Conservation (phyloP, 768 basidiomycete species). For the Agaricus subrufescens region DNA sequence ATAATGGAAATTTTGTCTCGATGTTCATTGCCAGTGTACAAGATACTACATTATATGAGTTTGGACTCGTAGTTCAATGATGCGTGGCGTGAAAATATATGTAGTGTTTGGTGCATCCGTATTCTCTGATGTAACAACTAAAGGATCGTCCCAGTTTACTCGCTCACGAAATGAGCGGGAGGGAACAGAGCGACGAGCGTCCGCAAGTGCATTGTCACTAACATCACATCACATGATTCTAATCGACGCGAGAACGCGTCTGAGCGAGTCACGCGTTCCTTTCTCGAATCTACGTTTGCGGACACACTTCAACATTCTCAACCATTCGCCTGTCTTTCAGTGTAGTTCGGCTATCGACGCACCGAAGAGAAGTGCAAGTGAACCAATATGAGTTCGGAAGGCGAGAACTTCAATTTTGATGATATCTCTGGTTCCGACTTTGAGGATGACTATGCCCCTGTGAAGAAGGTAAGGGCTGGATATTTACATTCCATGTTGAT, state of each 20-base stretch:
- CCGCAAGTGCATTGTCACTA: background rate
- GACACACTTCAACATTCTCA: background rate
- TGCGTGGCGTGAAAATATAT: no score
- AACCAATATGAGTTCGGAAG: conserved; percentile 66
- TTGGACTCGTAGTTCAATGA: background rate
- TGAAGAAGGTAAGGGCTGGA: conserved; percentile 42
- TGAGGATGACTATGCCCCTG: conserved; percentile 64
- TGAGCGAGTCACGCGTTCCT: background rate
- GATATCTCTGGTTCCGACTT: conserved; percentile 51
- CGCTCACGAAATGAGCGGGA: no score
- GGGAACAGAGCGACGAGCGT: no score
- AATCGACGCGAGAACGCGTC: conserved; percentile 1
- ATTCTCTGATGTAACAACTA: no score
- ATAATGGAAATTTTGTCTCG: conserved; percentile 14
- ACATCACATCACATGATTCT: conserved; percentile 2
- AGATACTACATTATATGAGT: background rate
- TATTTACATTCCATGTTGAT: background rate
- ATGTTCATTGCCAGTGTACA: background rate
- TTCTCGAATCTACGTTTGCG: background rate
- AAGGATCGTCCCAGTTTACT: no score
- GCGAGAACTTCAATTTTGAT: conserved; percentile 62
- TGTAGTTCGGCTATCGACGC: background rate
- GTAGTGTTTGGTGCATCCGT: no score
- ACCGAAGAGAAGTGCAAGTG: background rate
- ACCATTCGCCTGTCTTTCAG: background rate